Percentiles rank a stretch among this genome's conserved stretches.
Conservation (phyloP, 306 rosid species). For the Psophocarpus tetragonolobus region DNA sequence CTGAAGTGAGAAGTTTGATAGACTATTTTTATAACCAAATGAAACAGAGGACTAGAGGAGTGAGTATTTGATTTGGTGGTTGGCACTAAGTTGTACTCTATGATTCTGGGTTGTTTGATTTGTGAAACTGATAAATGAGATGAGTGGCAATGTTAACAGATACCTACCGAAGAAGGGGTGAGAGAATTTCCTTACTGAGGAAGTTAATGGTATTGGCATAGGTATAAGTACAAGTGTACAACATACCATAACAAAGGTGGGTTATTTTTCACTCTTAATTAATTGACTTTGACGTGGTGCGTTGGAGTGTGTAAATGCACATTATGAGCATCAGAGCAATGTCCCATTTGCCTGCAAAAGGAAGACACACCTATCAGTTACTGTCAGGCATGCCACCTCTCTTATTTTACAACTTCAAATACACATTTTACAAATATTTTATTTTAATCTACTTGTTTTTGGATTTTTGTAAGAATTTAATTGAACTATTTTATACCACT, state of each 20-base stretch:
- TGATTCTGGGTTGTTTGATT: background rate
- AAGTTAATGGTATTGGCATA: slow-evolving; percentile 16
- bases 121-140: background rate
- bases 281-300: slow-evolving; percentile 17
- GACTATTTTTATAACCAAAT: background rate
- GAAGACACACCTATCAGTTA: slow-evolving; percentile 13
- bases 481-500: too few relatives aligned
- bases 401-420: too few relatives aligned
- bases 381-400: background rate
- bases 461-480: background rate
- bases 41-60: background rate
- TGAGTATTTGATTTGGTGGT: background rate
- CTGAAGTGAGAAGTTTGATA: background rate
- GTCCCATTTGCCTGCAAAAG: background rate
- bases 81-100: background rate
- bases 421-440: background rate
- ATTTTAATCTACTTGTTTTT: background rate
- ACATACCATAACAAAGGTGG: background rate
- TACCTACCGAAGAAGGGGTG: background rate
- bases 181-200: background rate
- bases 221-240: background rate
- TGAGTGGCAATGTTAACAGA: background rate
- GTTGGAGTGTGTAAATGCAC: slow-evolving; percentile 19
- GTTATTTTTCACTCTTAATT: background rate
- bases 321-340: background rate